Base-by-base conservation (phyloP, 2,329 filamentous ascomycete genomes). In the Colletotrichum higginsianum region DNA sequence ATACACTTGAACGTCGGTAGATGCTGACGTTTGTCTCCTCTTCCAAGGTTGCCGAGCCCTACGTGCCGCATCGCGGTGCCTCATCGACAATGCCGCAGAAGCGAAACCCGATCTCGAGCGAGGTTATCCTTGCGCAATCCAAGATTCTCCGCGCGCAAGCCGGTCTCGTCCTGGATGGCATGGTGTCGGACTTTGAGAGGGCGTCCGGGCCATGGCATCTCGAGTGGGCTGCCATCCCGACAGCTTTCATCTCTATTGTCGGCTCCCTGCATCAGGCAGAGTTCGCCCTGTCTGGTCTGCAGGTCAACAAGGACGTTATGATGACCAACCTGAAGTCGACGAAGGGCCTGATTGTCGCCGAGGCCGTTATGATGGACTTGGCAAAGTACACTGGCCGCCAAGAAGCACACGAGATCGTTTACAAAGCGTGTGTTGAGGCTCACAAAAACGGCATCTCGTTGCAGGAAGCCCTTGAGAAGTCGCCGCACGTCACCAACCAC, bases 331-430 rank as follows among this genome's bases (percentile, higher is more conserved):
- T 90, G 1, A 80, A 83, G 56, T 87, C 84, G 0, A 88, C 86
- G 0, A 80, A 80, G 52, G 87, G 87, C 0, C 77, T 89, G 23
- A 89, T 89, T 73, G 87, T 89, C 15, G 87, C 83, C 0, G 88
- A 90, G 78, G 87, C 88, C 2, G 86, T 90, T n/a, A 89, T 90
- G 87, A 89, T 90, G 88, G 85, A 83, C 1, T 80, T 90, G 61
- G 88, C 87, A n/a, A 82, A 83, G 18, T 79, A 84, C 77, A 79
- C 87, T 50, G 87, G 88, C 11, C 80, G 88, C 16, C 86, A 87
- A 70, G 80, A 83, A 21, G 87, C 87, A 2, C 88, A 89, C 76
- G 87, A 89, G 74, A 80, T 88, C 47, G 87, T 90, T 2, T 90
- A 90, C 60, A 84, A 84, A 71, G 86, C 86, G 2, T 90, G 88